Percentiles rank a stretch among this genome's conserved stretches.
Conservation (phyloP, 768 basidiomycete genomes). For the Austroboletus eburneus region DNA sequence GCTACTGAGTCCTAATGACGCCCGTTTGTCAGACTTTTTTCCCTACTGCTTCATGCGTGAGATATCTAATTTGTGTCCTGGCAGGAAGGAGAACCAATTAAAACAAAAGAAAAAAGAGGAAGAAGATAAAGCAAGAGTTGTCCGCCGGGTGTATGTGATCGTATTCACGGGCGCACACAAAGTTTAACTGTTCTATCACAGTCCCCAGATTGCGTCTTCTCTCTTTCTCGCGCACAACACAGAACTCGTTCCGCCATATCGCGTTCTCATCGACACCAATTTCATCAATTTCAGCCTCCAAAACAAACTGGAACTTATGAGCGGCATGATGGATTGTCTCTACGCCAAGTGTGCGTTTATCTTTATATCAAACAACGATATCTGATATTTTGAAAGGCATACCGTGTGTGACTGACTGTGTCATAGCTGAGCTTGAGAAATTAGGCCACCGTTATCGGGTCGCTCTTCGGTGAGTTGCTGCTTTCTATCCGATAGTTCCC, state of each 20-base stretch:
- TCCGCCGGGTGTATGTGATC: conserved; percentile 69
- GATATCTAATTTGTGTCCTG: conserved; percentile 5
- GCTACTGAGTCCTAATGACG: conserved; percentile 90
- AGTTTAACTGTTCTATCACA: conserved; percentile 26
- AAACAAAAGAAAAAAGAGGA: conserved; percentile 86
- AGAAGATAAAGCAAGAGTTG: conserved; percentile 72
- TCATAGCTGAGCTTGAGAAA: conserved; percentile 98
- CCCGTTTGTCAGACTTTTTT: conserved; percentile 66
- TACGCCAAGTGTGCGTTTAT: conserved; percentile 85
- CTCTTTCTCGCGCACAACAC: conserved; percentile 94
- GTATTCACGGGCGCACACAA: neutral
- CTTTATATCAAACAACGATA: neutral
- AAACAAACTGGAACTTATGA: conserved; percentile 93
- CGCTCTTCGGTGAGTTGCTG: conserved; percentile 71
- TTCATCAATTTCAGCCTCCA: conserved; percentile 99
- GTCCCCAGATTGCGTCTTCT: conserved; percentile 84
- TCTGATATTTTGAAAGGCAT: conserved; percentile 57
- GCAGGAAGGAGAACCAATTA: conserved; percentile 88
- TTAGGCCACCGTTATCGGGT: conserved; percentile 93
- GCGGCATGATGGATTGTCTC: conserved; percentile 99
- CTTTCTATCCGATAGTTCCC: neutral
- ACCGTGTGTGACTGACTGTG: conserved; percentile 98
- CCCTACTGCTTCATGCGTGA: neutral
- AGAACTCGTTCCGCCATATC: conserved; percentile 93
- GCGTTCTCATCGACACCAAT: conserved; percentile 97